Conservation (phyloP, 1,284 basidiomycete species). For the Leccinum subrobustum region DNA sequence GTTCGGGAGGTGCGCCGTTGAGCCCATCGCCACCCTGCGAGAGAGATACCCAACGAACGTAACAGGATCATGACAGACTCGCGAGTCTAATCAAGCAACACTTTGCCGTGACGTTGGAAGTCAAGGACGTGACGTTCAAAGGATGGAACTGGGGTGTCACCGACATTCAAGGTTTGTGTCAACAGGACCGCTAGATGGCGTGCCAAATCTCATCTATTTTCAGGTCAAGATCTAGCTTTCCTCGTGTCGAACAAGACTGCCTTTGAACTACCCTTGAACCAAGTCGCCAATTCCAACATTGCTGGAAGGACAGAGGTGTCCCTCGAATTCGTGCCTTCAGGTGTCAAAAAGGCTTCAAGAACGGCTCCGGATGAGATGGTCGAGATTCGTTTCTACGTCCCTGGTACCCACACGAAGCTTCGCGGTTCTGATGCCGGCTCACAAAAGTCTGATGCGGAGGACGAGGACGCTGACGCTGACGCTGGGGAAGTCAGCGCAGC, state of each 20-base stretch:
- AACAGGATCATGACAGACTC: conserved; percentile 81
- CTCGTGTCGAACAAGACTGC: conserved; percentile 87
- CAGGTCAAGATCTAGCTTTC: conserved; percentile 90
- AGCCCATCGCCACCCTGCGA: not conserved
- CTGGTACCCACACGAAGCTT: conserved; percentile 72
- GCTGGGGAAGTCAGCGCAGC: conserved; percentile 82
- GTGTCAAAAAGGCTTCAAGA: conserved; percentile 48
- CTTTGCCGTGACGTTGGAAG: conserved; percentile 85
- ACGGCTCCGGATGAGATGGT: conserved; percentile 82
- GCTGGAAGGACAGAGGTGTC: conserved; percentile 97
- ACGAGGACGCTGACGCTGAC: conserved; percentile 54
- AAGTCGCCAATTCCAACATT: conserved; percentile 97
- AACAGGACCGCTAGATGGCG: not conserved
- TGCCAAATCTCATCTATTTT: conserved; percentile 5
- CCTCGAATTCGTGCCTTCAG: conserved; percentile 79
- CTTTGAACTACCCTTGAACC: conserved; percentile 87
- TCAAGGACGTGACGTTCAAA: conserved; percentile 84
- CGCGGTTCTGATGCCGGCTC: conserved; percentile 78
- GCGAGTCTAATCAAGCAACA: conserved; percentile 78
- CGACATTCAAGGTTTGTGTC: conserved; percentile 81
- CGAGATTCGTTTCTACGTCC: conserved; percentile 96
- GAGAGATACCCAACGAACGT: not conserved
- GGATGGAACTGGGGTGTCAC: conserved; percentile 99
- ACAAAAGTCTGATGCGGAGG: conserved; percentile 68
- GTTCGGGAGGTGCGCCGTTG: conserved; percentile 68